Evolutionary conservation across 2,329 filamentous ascomycete species (phyloP), one percentile per base, ranked within the genome.

Genomic region (Stagonosporopsis chrysanthemi): DNA sequence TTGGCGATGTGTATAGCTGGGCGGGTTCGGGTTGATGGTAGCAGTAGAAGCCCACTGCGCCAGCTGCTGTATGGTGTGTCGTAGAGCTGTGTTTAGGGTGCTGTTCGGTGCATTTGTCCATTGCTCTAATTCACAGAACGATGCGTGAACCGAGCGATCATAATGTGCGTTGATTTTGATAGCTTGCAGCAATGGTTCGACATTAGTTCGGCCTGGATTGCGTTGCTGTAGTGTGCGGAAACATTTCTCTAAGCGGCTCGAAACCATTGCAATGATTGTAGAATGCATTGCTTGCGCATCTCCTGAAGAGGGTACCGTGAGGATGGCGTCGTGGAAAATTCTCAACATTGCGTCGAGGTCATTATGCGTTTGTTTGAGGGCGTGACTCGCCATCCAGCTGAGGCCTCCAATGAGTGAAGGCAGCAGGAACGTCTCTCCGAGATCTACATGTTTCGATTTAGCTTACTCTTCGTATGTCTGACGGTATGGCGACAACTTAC

Each of bases 371-470:
- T 88, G 84, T 48, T 87, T 82, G 81, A 88, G 89, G 3, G 92
- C 84, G 64, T 90, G 86, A 52, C 87, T 85, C 1, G 87, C 83
- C 58, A 95, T 82, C 80, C 90, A 94, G 2, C 83, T 82, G 14
- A 94, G 83, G 0, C 89, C 90, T 5, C 88, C 86, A 2, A 94
- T 86, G 0, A 95, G 81, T 0, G 90, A 90, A 0, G 91, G 91
- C n/a, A 94, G 78, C 2, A 95, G 78, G 62, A 93, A 93, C 0
- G 90, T 90, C 63, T 93, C 90, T 3, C 92, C 86, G 11, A 95
- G 81, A 68, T 92, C 87, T 89, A 58, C 6, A 47, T 33, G 29
- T 14, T 11, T 3, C 6, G 6, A 1, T 17, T 57, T n/a, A 52
- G 54, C 19, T 24, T 43, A 2, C 12, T 8, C 9, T 11, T 19